Base-by-base conservation (phyloP, 805 yeast genomes). In the Monosporozyma unispora region DNA sequence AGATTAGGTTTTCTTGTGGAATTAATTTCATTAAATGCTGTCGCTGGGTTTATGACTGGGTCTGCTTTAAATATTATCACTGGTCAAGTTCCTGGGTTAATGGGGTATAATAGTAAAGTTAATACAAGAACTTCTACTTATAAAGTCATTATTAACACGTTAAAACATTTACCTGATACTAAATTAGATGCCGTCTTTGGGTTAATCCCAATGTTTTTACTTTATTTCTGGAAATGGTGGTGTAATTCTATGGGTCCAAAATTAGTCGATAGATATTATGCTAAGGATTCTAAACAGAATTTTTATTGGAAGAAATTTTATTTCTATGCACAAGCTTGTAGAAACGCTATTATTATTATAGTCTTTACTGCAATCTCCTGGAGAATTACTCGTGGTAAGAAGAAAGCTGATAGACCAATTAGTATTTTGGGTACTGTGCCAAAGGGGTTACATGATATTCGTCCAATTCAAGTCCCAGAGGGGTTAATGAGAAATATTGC, bases 1-100 rank as follows among this genome's bases (percentile, higher is more conserved):
- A 76, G 97, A 59, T 71, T 90, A 22, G 97, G 97, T 0, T 90
- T 90, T 70, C 73, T 90, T 47, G 80, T 90, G 42, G 97, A 90
- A 67, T 80, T 85, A 63, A 88, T 90, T 59, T 87, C 96, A 2
- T 74, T 83, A 61, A 96, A 96, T 44, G 95, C 96, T 0, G 96
- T 90, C 40, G 75, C 88, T 69, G 97, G 97, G 0, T 90, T 89
- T 72, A 90, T 90, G 91, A 77, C 91, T 31, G 97, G 97, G 47
- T 89, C 96, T 4, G 96, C 97, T 2, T 77, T 90, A 59, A 82
- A 75, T 59, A 90, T 90, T 62, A 73, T 84, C 33, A 67, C 74
- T 52, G 97, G 97, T 22, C 97, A 90, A 70, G 81, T 90, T 6
- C 96, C 97, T 4, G 84, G 74, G 4, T 73, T 90, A 51, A 75